A percentile compares a stretch with the other conserved stretches of the same genome.
Evolutionary conservation across 1,139 yeast genomes (phyloP).

Genomic region (Wickerhamomyces sp.): DNA sequence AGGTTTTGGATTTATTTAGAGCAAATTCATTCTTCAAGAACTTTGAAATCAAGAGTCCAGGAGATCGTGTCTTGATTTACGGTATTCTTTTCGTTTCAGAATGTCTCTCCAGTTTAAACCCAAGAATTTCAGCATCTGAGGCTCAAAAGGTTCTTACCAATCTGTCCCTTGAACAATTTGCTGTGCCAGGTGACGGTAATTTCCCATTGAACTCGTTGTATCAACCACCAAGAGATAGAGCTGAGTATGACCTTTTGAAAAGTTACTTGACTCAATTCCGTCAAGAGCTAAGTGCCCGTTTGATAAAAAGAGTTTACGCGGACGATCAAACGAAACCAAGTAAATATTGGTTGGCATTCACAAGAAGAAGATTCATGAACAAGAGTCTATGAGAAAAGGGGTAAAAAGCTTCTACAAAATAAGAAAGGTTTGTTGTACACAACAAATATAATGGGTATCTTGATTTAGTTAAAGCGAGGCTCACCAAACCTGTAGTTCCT

Average conservation of each 20-base stretch:
- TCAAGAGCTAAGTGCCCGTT: conserved; percentile 84
- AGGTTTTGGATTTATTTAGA: conserved; percentile 82
- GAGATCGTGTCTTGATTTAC: conserved; percentile 90
- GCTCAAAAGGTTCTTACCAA: conserved; percentile 75
- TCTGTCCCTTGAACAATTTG: conserved; percentile 79
- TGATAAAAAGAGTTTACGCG: conserved; percentile 66
- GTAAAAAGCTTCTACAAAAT: too few relatives aligned
- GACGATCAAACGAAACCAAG: conserved; percentile 53
- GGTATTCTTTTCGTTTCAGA: conserved; percentile 91
- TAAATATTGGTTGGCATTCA: conserved; percentile 93
- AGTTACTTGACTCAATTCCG: conserved; percentile 86
- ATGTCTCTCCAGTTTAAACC: conserved; percentile 61
- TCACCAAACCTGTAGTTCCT: conserved; percentile 25
- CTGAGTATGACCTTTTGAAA: conserved; percentile 74
- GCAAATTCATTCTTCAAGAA: conserved; percentile 95
- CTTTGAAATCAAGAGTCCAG: conserved; percentile 93
- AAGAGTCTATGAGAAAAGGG: conserved; percentile 44
- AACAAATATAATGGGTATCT: conserved; percentile 12
- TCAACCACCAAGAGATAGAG: conserved; percentile 66
- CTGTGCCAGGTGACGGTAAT: conserved; percentile 92
- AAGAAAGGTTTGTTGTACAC: background rate
- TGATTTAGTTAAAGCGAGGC: background rate
- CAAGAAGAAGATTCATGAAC: conserved; percentile 94
- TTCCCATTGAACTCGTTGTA: conserved; percentile 88
- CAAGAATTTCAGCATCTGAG: conserved; percentile 45